Percentiles rank a stretch among this genome's conserved stretches.
Evolutionary conservation across 1,284 basidiomycete genomes (phyloP).

Genomic region (Leccinum pachyderme): DNA sequence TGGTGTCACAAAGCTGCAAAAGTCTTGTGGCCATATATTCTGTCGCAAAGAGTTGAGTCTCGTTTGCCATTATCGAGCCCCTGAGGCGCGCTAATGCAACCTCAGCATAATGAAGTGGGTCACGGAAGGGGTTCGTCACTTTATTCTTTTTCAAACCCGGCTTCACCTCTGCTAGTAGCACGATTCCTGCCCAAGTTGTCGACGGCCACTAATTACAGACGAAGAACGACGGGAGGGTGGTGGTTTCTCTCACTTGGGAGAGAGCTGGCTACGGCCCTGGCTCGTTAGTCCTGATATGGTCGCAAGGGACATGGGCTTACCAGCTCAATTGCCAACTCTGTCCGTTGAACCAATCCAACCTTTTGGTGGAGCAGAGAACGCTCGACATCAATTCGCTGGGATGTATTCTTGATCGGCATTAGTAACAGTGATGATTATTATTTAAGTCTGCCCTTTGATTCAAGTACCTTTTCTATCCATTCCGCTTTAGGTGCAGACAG

Average conservation of each 20-base stretch:
- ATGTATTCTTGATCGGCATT: slow-evolving; percentile 50
- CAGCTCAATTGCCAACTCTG: slow-evolving; percentile 21
- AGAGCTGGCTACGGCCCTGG: slow-evolving; percentile 26
- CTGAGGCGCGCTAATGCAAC: slow-evolving; percentile 13
- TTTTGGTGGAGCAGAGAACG: slow-evolving; percentile 13
- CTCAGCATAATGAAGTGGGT: slow-evolving; percentile 66
- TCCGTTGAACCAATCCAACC: slow-evolving; percentile 13
- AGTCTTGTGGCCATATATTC: slow-evolving; percentile 68
- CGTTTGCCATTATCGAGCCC: background rate
- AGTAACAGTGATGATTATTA: slow-evolving; percentile 5
- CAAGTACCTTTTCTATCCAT: slow-evolving; percentile 28
- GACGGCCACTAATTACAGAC: slow-evolving; percentile 41
- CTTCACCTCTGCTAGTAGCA: slow-evolving; percentile 40
- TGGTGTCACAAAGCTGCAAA: slow-evolving; percentile 62
- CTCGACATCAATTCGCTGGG: slow-evolving; percentile 38
- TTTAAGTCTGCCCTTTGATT: slow-evolving; percentile 10
- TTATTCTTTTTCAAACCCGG: slow-evolving; percentile 1
- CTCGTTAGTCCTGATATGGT: slow-evolving; percentile 23
- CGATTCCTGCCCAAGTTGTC: slow-evolving; percentile 62
- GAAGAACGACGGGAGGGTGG: slow-evolving; percentile 14
- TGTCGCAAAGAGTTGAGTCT: slow-evolving; percentile 66
- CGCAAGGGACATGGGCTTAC: slow-evolving; percentile 11
- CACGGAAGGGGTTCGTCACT: slow-evolving; percentile 47
- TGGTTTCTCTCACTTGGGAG: slow-evolving; percentile 1
- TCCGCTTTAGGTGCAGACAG: slow-evolving; percentile 21